Evolutionary conservation across 495 filamentous ascomycete species (phyloP), one percentile per base, ranked within the genome.

Genomic region (Acidomyces sp.): DNA sequence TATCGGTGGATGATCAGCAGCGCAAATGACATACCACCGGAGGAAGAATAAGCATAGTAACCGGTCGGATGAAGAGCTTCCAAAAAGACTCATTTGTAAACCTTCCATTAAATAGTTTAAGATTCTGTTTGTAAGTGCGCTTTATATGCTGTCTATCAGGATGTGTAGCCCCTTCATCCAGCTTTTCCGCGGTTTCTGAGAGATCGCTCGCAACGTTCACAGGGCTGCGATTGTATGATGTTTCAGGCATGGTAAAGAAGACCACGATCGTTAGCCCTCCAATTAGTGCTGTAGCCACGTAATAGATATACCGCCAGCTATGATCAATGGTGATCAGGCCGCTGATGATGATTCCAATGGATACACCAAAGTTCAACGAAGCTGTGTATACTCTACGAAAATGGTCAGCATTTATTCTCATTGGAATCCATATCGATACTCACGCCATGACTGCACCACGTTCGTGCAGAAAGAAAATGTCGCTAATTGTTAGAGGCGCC

Each of bases 401-500:
- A 26, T 26, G 9, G 35, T 38, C 18, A 38, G 35, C 20, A n/a
- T 38, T 20, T 9, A 5, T 16, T 16, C 15, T 5, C 6, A 38
- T 11, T 6, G 9, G 6, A 12, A 16, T 22, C 16, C 20, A 11
- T 9, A 22, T 34, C 4, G 6, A 47, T 18, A 33, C 20, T 17
- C 13, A 28, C 26, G 62, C 58, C 47, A 59, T 62, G 20, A 72
- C 54, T 0, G 55, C 55, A 21, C 71, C 71, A 19, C 71, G 58
- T 47, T 75, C 70, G 34, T 75, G 71, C 11, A 75, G 52, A 52
- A 72, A 75, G 54, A 72, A 75, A 18, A 72, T 51, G 41, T 75
- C 70, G n/a, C 66, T 59, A 38, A 72, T 72, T 0, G 67, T 66
- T 6, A 69, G 51, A 1, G 65, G 66, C 0, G 59, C 66, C 16